Evolutionary conservation across 2,329 filamentous ascomycete species (phyloP).

Genomic region (Davidsoniella neocaledoniae): DNA sequence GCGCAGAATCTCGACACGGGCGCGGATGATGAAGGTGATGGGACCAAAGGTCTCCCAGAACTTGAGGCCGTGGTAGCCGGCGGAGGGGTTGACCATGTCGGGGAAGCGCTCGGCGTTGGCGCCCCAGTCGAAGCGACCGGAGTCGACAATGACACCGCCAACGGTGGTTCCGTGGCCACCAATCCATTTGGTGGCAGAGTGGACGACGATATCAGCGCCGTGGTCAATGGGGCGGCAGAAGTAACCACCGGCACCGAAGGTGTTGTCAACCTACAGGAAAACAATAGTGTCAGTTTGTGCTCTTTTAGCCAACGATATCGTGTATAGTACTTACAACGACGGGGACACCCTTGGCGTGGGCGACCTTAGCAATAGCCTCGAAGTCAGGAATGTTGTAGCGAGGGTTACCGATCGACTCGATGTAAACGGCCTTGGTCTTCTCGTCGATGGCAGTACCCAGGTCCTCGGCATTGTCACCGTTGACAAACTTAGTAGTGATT

Average conservation of each 20-base stretch:
- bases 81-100: constrained; percentile 75
- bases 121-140: constrained; percentile 89
- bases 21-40: constrained; percentile 67
- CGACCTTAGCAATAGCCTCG: constrained; percentile 67
- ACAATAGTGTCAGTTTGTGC: neutral
- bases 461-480: constrained; percentile 62
- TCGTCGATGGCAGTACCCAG: constrained; percentile 75
- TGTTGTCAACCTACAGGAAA: constrained; percentile 60
- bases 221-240: constrained; percentile 75
- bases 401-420: constrained; percentile 89
- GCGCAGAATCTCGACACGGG: constrained; percentile 76
- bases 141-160: constrained; percentile 70
- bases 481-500: constrained; percentile 74
- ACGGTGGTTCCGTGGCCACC: constrained; percentile 90
- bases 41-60: constrained; percentile 87
- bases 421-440: constrained; percentile 79
- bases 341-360: constrained; percentile 51
- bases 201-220: constrained; percentile 84
- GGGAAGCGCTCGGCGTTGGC: constrained; percentile 72
- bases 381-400: constrained; percentile 87
- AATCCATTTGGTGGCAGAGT: constrained; percentile 95
- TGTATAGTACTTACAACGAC: constrained; percentile 32
- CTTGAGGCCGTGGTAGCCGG: constrained; percentile 82
- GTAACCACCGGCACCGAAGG: constrained; percentile 85
- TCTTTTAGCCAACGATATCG: neutral